A percentile compares a stretch with the other conserved stretches of the same genome.
These are phyloP conservation scores for Tuctoria greenei DNA, from an alignment of 176 grass and related monocot genomes.

Conservation along the genomic window DNA sequence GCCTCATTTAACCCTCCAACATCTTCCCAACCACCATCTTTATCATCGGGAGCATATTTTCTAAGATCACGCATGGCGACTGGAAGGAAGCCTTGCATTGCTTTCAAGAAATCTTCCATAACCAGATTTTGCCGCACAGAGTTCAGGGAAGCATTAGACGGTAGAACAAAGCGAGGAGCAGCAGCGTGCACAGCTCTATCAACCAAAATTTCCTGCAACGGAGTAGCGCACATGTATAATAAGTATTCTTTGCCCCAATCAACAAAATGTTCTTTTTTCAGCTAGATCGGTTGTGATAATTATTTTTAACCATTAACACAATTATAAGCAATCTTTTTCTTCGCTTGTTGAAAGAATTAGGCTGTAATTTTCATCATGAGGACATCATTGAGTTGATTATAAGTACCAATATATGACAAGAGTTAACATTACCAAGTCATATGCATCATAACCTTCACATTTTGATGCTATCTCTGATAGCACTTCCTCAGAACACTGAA, in stretches of 20 bases:
- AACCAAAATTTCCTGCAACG: slow-evolving; percentile 83
- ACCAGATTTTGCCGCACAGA: slow-evolving; percentile 43
- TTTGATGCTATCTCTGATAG: slow-evolving; percentile 75
- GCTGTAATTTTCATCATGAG: background rate
- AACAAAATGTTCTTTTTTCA: background rate
- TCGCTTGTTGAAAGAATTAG: background rate
- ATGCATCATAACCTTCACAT: slow-evolving; percentile 97
- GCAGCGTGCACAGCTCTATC: slow-evolving; percentile 88
- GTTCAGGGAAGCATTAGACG: slow-evolving; percentile 28
- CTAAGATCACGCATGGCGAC: slow-evolving; percentile 92
- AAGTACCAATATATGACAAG: slow-evolving; percentile 22
- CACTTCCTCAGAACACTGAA: slow-evolving; percentile 74
- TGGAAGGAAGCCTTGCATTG: slow-evolving; percentile 87
- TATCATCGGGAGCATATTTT: slow-evolving; percentile 73
- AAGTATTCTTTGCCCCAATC: slow-evolving; percentile 14
- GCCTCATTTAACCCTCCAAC: slow-evolving; percentile 86
- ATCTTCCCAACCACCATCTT: slow-evolving; percentile 79
- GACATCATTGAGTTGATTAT: background rate
- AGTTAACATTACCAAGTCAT: slow-evolving; percentile 77
- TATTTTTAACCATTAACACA: background rate
- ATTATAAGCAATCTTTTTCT: background rate
- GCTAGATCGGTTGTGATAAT: background rate
- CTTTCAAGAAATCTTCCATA: slow-evolving; percentile 81
- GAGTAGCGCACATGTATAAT: slow-evolving; percentile 24
- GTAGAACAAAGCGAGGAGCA: slow-evolving; percentile 61